Percentiles rank a stretch among this genome's conserved stretches.
phyloP scores from a whole-genome alignment of 495 filamentous ascomycete genomes.

The Parathielavia appendiculata region DNA sequence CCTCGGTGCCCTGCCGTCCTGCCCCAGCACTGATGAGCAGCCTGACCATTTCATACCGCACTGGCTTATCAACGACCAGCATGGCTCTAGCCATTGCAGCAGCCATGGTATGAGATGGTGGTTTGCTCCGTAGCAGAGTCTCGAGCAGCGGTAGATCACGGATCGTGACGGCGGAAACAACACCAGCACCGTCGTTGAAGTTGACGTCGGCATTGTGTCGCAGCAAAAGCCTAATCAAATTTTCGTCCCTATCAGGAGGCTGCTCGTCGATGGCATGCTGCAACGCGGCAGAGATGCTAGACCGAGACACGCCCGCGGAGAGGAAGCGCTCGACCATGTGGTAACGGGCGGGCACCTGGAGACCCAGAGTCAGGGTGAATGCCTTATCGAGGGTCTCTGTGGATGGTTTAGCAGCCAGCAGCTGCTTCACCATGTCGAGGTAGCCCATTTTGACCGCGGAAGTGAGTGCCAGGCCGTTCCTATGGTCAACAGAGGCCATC shows the following conservation, averaged over 20 bases:
- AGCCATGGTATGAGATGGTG: conserved; percentile 34
- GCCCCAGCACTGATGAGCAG: conserved; percentile 39
- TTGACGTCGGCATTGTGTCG: conserved; percentile 42
- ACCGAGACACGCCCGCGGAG: conserved; percentile 33
- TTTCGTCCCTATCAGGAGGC: conserved; percentile 38
- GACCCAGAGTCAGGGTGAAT: conserved; percentile 34
- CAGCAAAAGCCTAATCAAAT: conserved; percentile 41
- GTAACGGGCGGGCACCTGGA: conserved; percentile 34
- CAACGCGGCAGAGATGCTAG: conserved; percentile 35
- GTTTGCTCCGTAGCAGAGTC: conserved; percentile 35
- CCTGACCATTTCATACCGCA: conserved; percentile 37
- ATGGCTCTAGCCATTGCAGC: conserved; percentile 38
- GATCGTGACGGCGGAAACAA: conserved; percentile 39
- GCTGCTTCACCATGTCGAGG: conserved; percentile 34
- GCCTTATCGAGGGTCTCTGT: conserved; percentile 35
- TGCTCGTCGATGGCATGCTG: conserved; percentile 42
- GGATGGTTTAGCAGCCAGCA: conserved; percentile 38
- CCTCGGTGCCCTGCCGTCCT: conserved; percentile 29
- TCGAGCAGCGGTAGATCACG: conserved; percentile 35
- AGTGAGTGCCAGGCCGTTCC: conserved; percentile 38
- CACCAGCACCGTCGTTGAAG: conserved; percentile 40
- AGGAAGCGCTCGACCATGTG: conserved; percentile 40
- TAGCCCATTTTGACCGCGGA: conserved; percentile 37
- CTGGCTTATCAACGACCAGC: conserved; percentile 26
- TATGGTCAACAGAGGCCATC: conserved; percentile 42